Evolutionary conservation across 2,329 filamentous ascomycete species (phyloP).

Genomic region (Fusarium vanettenii): DNA sequence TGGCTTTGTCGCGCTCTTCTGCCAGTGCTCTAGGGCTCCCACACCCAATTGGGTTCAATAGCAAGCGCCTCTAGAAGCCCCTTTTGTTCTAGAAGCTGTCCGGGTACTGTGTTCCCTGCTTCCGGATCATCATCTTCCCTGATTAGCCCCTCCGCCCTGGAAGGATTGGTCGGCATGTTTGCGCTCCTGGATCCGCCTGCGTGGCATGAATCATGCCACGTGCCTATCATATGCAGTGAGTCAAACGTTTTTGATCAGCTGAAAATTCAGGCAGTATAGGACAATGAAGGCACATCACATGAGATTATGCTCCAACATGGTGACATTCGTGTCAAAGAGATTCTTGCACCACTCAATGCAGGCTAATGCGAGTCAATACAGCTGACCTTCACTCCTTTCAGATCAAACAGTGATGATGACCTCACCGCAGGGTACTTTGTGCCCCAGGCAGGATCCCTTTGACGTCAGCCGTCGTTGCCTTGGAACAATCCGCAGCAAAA

Average conservation of each 20-base stretch:
- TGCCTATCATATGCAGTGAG: neutral
- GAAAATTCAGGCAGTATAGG: neutral
- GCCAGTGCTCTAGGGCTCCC: neutral
- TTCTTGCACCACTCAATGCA: neutral
- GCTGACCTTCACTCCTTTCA: neutral
- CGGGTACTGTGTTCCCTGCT: neutral
- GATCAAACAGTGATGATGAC: neutral
- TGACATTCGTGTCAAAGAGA: no score
- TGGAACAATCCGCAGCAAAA: neutral
- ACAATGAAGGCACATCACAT: neutral
- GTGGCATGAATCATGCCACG: neutral
- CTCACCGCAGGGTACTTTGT: neutral
- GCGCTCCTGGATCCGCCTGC: neutral
- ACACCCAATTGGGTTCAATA: neutral
- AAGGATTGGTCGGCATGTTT: neutral
- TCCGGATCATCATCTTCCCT: neutral
- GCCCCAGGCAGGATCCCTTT: neutral
- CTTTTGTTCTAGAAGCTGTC: neutral
- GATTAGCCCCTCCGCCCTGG: neutral
- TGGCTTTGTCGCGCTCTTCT: neutral
- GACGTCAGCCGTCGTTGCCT: neutral
- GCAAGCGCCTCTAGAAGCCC: neutral
- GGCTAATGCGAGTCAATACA: neutral
- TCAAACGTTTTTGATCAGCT: neutral
- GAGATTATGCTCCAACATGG: no score